Base-by-base conservation (phyloP, 2,329 filamentous ascomycete genomes). In the Colletotrichum filicis region DNA sequence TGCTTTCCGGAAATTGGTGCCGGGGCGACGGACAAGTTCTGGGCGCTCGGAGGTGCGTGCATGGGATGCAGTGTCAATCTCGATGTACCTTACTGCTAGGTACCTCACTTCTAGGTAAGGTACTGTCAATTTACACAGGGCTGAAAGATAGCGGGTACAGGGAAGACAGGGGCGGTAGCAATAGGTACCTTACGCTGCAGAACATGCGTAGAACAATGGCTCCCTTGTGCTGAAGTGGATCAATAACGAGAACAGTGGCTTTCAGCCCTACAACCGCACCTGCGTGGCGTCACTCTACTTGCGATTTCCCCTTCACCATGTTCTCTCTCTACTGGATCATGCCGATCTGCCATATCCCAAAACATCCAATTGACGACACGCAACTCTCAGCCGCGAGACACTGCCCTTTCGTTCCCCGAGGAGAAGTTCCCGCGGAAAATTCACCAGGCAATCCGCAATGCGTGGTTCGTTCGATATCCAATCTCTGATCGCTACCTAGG, bases 61-160 rank as follows among this genome's bases (percentile, higher is more conserved):
- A n/a, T 46, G 42, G 19, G 42, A 49, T 49, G 19, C 42, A n/a
- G 37, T 9, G 37, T 19, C 12, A 42, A n/a, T 49, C 19, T 22
- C 42, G n/a, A 11, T n/a, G 42, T 42, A 42, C 37, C 37, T 42
- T 42, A 16, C 12, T 42, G 12, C 12, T 19, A 42, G 37, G 37
- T 42, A 42, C 37, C 35, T 37, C 14, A 37, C 35, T 8, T 49
- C 16, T 8, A 24, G 24, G 24, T 24, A 24, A 24, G 24, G 24
- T 24, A n/a, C 19, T 9, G 42, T n/a, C n/a, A 63, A 53, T 63
- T 63, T 55, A 30, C 46, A 55, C 61, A 55, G 61, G 61, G 46
- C 30, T 14, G 30, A n/a, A 30, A 2, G 24, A 35, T 14, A 24
- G 57, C 57, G 57, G 57, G 59, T 49, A 62, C 26, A 42, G 59